Conservation (phyloP, 2,329 filamentous ascomycete genomes). For the Aspergillus vadensis region DNA sequence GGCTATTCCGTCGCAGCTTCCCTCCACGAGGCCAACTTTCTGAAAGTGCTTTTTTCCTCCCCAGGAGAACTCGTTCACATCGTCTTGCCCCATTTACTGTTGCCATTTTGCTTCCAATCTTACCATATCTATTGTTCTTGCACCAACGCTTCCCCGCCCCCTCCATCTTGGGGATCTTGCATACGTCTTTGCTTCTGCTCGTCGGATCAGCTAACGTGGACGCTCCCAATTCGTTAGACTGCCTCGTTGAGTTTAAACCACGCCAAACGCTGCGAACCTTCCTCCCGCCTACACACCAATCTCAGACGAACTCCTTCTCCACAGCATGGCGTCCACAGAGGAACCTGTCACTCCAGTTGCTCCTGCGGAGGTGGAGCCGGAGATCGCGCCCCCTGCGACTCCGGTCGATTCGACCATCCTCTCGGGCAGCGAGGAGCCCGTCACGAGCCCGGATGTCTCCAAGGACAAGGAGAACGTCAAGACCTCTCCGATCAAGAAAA, state of each 20-base stretch:
- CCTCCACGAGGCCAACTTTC: not conserved
- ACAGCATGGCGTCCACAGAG: constrained; percentile 38
- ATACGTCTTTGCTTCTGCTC: constrained; percentile 5
- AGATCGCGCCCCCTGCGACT: constrained; percentile 37
- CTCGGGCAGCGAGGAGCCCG: constrained; percentile 37
- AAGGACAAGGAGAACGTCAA: constrained; percentile 38
- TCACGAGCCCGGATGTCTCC: constrained; percentile 38
- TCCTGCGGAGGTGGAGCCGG: constrained; percentile 31
- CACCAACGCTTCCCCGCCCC: not conserved
- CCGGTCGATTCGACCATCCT: constrained; percentile 36
- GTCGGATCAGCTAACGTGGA: constrained; percentile 17
- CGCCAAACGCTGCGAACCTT: not conserved
- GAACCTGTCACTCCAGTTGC: constrained; percentile 30
- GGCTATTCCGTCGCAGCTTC: constrained; percentile 12
- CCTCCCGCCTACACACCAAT: not conserved
- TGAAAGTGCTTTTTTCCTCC: not conserved
- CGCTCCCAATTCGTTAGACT: constrained; percentile 18
- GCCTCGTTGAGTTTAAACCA: constrained; percentile 10
- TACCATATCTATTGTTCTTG: not conserved
- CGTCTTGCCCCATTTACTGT: not conserved
- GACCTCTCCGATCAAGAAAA: constrained; percentile 37
- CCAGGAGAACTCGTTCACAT: not conserved
- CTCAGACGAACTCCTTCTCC: not conserved
- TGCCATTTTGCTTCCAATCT: too few relatives aligned
- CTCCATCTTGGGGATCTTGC: constrained; percentile 1